Conservation (phyloP, 1,139 yeast genomes). For the Pichia sp. region DNA sequence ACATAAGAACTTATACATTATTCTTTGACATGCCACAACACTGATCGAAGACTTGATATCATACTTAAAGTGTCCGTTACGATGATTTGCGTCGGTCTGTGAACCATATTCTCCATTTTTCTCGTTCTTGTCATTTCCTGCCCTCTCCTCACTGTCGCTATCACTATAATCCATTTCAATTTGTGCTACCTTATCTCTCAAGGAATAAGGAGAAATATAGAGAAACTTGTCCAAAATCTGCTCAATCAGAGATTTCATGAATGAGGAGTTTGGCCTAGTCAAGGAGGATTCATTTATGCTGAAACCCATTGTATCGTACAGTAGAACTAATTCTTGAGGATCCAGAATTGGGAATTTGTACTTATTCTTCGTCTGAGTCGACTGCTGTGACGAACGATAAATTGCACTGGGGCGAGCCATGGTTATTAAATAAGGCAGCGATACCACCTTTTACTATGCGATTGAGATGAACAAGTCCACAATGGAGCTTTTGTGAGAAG, state of each 20-base stretch:
- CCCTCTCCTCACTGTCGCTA: conserved; percentile 31
- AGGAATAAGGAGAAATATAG: conserved; percentile 50
- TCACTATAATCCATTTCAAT: conserved; percentile 25
- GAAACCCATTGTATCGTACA: conserved; percentile 30
- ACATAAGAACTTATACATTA: conserved; percentile 57
- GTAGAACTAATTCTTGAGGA: conserved; percentile 42
- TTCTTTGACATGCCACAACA: conserved; percentile 53
- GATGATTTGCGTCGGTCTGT: background rate
- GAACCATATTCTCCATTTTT: conserved; percentile 32
- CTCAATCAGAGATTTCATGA: conserved; percentile 57
- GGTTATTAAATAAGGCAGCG: background rate
- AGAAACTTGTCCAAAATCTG: conserved; percentile 69
- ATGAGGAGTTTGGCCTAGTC: conserved; percentile 60
- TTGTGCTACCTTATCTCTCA: conserved; percentile 35
- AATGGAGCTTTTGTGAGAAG: no score
- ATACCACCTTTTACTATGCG: background rate
- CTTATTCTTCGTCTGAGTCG: conserved; percentile 10
- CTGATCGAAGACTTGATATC: conserved; percentile 37
- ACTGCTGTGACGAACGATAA: conserved; percentile 20
- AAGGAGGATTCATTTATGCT: conserved; percentile 65
- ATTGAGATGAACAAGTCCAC: background rate
- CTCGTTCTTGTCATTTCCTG: conserved; percentile 20
- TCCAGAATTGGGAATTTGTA: conserved; percentile 63
- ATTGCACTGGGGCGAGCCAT: conserved; percentile 35
- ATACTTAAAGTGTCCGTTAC: background rate